Base-by-base conservation (phyloP, 2,329 filamentous ascomycete species). In the Xylariales sp. region DNA sequence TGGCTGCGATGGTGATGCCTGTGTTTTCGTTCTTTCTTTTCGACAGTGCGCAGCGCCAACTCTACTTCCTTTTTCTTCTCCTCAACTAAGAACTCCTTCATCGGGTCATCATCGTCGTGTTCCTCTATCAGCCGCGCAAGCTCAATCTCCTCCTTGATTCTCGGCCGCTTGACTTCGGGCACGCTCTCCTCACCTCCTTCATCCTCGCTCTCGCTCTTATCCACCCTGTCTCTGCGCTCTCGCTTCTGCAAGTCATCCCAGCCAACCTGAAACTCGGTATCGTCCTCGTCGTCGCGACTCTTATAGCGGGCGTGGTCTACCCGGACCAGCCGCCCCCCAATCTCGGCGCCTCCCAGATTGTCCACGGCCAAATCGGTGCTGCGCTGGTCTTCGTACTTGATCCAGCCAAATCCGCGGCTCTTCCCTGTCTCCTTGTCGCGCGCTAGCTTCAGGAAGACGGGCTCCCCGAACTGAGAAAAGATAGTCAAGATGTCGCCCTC, bases 351-450 rank as follows among this genome's bases (percentile, higher is more conserved):
- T 27, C 89, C 86, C 5, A 98, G 68, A 60, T 98, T 98, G 65
- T 98, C 93, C 8, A 98, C 94, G 0, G 94, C 93, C 29, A 98
- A 69, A 62, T 97, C 91, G 45, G 88, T 94, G 65, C 90, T 96
- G 50, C 91, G 77, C 68, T 98, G 93, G 62, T 98, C 91, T 60
- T 98, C 93, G 63, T 97, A 98, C 59, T 98, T 98, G 41, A 98
- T 74, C 74, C 94, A 98, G 3, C 85, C 89, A 57, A 97, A 98
- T 1, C 93, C 93, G 49, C 85, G 85, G 44, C 87, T 94, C 65
- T 95, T 96, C 44, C 93, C 93, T 0, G 90, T 94, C 59, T 97
- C 94, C 58, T 93, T 93, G 71, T 98, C 93, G 55, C 93, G 88
- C 33, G 85, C 82, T 11, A 98, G 78, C 53, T 96, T 94, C 42